Evolutionary conservation across 805 yeast genomes (phyloP), one percentile per base, ranked within the genome.

Genomic region (Debaryomyces tyrocola): DNA sequence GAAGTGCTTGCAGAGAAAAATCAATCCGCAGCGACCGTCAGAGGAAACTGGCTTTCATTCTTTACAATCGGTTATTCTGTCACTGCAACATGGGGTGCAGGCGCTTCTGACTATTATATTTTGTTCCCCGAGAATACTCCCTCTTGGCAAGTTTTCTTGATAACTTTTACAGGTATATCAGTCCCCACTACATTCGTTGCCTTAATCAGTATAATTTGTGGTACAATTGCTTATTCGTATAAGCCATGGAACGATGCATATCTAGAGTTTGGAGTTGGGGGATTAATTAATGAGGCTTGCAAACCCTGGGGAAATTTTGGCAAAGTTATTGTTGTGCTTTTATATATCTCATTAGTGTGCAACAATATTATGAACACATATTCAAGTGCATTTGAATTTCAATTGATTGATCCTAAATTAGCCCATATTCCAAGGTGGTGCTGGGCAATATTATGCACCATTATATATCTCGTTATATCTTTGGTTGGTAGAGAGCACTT

Each of bases 221-320:
- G 70, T 3, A 50, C 56, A 28, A 64, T 66, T n/a, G 71, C 74
- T 0, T 56, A 56, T 39, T 50, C 64, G 0, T 60, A 67, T 42
- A 40, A 48, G n/a, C 68, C 67, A 1, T 68, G 73, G 74, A 48
- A 53, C 14, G 60, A 49, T 4, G 67, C 68, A 1, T 68, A 66
- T 41, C 46, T 52, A 14, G 24, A 45, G 6, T 53, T 51, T 46
- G 70, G 73, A 0, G 59, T 66, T 45, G 73, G 74, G 6, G 74
- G 73, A 0, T 44, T 68, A 4, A 47, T 68, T 14, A 54, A 48
- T 36, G 67, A 55, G 6, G 56, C 69, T 0, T 69, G 69, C 44
- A 49, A 52, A 37, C 69, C 69, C 1, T 70, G 74, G 73, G 70
- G 70, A 1, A 55, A 56, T 0, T 67, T 67, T 29, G 74, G 74